Conservation (phyloP, 345 rosid species). For the Corchorus olitorius region DNA sequence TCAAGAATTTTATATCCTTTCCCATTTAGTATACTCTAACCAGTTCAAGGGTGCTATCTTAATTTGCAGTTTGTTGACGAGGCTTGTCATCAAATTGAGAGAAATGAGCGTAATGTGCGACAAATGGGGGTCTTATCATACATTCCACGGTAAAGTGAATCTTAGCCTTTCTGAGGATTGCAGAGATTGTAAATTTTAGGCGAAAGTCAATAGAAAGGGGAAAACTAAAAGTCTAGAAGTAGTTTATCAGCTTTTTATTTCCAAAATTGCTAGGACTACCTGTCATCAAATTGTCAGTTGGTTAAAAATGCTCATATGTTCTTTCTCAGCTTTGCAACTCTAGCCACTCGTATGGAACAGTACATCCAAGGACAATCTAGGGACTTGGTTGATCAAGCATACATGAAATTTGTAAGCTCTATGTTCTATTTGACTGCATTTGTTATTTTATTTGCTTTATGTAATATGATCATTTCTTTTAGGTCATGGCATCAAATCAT, state of each 20-base stretch:
- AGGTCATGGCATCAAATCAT: neutral
- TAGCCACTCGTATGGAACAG: slow-evolving; percentile 99
- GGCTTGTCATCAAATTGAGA: slow-evolving; percentile 97
- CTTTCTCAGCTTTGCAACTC: slow-evolving; percentile 80
- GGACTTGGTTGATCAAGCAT: slow-evolving; percentile 98
- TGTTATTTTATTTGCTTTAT: neutral
- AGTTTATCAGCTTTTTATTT: neutral
- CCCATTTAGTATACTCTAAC: slow-evolving; percentile 19
- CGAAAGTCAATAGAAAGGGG: neutral
- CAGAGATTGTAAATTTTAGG: neutral
- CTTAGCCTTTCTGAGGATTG: neutral
- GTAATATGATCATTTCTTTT: neutral
- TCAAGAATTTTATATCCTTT: slow-evolving; percentile 9
- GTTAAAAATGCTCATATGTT: neutral
- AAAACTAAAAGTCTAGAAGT: neutral
- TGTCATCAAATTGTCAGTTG: slow-evolving; percentile 6
- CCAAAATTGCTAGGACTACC: slow-evolving; percentile 1
- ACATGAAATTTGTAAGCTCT: slow-evolving; percentile 88
- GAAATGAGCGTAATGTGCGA: slow-evolving; percentile 85
- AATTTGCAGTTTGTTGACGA: slow-evolving; percentile 88
- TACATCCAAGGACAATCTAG: slow-evolving; percentile 97
- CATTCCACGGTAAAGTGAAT: slow-evolving; percentile 74
- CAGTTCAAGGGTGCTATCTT: slow-evolving; percentile 23
- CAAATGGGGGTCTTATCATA: slow-evolving; percentile 91
- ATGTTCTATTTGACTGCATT: neutral